These are phyloP conservation scores for Podospora pseudocomata DNA, from an alignment of 495 filamentous ascomycete species.

Conservation along the genomic window DNA sequence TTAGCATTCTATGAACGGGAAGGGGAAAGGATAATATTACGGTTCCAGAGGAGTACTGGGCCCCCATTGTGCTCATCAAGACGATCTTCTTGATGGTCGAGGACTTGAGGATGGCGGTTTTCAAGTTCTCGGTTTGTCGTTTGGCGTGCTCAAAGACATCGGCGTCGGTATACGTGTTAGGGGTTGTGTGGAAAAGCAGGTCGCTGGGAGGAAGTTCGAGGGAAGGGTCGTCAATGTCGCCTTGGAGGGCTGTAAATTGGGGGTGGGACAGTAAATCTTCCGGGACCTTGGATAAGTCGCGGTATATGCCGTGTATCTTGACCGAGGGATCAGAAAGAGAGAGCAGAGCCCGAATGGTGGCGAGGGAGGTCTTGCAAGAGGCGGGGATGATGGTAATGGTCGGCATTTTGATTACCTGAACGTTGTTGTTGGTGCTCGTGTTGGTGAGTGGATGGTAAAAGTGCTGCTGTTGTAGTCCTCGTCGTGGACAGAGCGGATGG, in stretches of 20 bases:
- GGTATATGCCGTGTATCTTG: constrained; percentile 19
- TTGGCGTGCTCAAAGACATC: constrained; percentile 18
- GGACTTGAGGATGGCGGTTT: constrained; percentile 20
- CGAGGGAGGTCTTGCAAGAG: constrained; percentile 22
- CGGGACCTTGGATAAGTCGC: constrained; percentile 22
- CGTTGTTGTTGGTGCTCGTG: background rate
- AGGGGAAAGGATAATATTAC: constrained; percentile 8
- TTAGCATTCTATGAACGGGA: too few relatives aligned
- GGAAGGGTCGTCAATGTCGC: constrained; percentile 22
- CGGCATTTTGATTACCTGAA: constrained; percentile 12
- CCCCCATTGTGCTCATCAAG: constrained; percentile 21
- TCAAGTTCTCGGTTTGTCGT: constrained; percentile 22
- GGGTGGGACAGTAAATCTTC: constrained; percentile 21
- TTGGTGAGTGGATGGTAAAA: background rate
- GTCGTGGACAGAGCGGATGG: too few relatives aligned
- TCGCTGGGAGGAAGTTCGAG: constrained; percentile 21
- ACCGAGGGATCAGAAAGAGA: constrained; percentile 17
- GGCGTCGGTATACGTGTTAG: constrained; percentile 15
- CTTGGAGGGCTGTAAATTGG: constrained; percentile 24
- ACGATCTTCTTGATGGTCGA: constrained; percentile 24
- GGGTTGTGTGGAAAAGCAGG: constrained; percentile 24
- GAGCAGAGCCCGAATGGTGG: constrained; percentile 28
- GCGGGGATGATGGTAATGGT: constrained; percentile 26
- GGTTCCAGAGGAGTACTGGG: constrained; percentile 26
- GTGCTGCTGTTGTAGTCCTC: background rate